Conservation (phyloP, 148 eudicot genomes). For the Persicaria tinctoria region DNA sequence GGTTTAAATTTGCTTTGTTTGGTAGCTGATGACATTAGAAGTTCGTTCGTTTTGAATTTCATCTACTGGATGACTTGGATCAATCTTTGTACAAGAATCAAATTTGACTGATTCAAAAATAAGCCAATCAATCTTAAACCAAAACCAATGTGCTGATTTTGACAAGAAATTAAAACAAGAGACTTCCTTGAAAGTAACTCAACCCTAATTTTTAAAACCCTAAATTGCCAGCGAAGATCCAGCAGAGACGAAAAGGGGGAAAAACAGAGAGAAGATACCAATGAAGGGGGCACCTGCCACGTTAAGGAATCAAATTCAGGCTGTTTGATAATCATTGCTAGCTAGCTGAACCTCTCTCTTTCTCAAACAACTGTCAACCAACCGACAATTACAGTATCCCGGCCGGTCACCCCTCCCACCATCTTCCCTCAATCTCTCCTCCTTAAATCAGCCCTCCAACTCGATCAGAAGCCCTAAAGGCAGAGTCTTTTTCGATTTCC, state of each 20-base stretch:
- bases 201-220: background rate
- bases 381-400: background rate
- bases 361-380: constrained; percentile 4
- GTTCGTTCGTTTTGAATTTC: too few species aligned
- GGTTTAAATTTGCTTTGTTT: too few species aligned
- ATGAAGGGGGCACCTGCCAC: background rate
- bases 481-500: background rate
- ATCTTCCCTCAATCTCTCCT: background rate
- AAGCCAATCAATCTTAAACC: background rate
- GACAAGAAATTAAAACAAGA: background rate
- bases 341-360: background rate
- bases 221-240: background rate
- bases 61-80: background rate
- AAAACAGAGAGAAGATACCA: background rate
- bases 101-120: background rate
- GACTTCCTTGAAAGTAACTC: background rate
- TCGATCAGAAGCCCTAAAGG: too few species aligned
- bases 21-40: too few species aligned
- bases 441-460: background rate
- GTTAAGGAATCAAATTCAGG: constrained; percentile 1
- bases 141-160: background rate
- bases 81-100: background rate
- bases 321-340: background rate
- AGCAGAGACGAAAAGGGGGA: background rate
- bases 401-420: constrained; percentile 1